Percentiles rank a stretch among this genome's conserved stretches.
phyloP scores from a whole-genome alignment of 495 filamentous ascomycete genomes.

The Aspergillus baeticus region DNA sequence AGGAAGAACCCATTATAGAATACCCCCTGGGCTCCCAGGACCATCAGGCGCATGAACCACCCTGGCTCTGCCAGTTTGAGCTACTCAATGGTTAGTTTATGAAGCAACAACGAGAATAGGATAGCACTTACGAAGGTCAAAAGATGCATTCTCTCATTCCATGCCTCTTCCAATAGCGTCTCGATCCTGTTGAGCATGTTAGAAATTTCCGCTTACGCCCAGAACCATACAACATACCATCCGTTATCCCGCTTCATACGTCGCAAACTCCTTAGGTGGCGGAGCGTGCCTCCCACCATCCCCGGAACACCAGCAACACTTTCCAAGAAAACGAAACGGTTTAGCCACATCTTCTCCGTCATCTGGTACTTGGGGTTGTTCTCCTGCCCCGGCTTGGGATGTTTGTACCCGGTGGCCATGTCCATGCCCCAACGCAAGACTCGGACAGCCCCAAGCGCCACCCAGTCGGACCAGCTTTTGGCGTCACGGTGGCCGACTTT shows the following conservation, averaged over 20 bases:
- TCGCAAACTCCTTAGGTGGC: conserved; percentile 80
- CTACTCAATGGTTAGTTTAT: too few species aligned
- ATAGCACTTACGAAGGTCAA: conserved; percentile 62
- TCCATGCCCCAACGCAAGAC: conserved; percentile 68
- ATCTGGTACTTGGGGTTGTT: conserved; percentile 51
- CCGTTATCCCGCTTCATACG: conserved; percentile 90
- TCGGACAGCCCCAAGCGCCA: conserved; percentile 61
- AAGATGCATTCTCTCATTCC: conserved; percentile 96
- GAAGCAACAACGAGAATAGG: too few species aligned
- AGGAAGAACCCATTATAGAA: conserved; percentile 96
- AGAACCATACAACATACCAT: conserved; percentile 52
- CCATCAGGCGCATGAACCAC: conserved; percentile 83
- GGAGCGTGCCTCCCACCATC: conserved; percentile 93
- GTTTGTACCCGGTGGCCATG: conserved; percentile 67
- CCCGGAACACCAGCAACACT: conserved; percentile 93
- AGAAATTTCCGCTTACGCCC: background rate
- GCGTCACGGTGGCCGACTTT: conserved; percentile 65
- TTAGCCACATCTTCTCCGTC: conserved; percentile 75
- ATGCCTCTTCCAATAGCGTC: conserved; percentile 88
- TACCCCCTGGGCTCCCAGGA: conserved; percentile 79
- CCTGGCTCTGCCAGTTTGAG: conserved; percentile 89
- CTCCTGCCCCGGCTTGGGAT: conserved; percentile 53
- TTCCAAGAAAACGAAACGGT: conserved; percentile 89
- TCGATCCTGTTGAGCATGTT: conserved; percentile 64
- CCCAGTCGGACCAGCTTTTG: conserved; percentile 64